A percentile compares a stretch with the other conserved stretches of the same genome.
These are phyloP conservation scores for Boletus pseudopeckii DNA, from an alignment of 768 basidiomycete species.

Conservation along the genomic window DNA sequence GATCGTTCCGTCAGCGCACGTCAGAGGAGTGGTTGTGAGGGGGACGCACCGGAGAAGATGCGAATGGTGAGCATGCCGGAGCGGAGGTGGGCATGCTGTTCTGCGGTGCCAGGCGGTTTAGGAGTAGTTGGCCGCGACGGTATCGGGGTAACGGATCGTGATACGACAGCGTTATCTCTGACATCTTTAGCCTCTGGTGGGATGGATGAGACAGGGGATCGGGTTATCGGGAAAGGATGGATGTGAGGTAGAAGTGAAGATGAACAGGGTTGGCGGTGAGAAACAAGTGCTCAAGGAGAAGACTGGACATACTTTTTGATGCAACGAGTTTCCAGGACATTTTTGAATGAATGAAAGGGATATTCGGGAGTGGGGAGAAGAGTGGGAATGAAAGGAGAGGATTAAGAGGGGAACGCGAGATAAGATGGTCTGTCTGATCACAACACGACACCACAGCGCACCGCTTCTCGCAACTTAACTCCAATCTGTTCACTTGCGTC, in stretches of 20 bases:
- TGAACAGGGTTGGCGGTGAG: too few species aligned
- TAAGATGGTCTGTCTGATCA: constrained; percentile 7
- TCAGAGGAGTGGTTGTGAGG: constrained; percentile 15
- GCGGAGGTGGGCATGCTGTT: constrained; percentile 57
- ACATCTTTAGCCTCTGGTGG: constrained; percentile 61
- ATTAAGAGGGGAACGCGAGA: not conserved
- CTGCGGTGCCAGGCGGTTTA: constrained; percentile 49
- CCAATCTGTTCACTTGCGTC: too few species aligned
- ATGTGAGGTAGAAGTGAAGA: not conserved
- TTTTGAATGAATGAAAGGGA: constrained; percentile 2
- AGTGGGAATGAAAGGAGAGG: not conserved
- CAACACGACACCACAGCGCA: constrained; percentile 6
- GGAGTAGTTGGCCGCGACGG: constrained; percentile 81
- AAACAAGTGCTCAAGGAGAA: not conserved
- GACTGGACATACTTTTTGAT: constrained; percentile 30
- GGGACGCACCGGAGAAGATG: constrained; percentile 79
- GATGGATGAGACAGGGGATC: constrained; percentile 4
- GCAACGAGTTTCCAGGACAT: constrained; percentile 60
- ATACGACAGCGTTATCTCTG: constrained; percentile 67
- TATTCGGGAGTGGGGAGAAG: not conserved
- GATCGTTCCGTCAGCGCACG: not conserved
- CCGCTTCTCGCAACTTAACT: not conserved
- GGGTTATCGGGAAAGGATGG: constrained; percentile 4
- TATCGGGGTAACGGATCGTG: constrained; percentile 77
- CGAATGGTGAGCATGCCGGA: constrained; percentile 93